Conservation (phyloP, 78 protist genomes). For the Anaeramoeba ignava region DNA sequence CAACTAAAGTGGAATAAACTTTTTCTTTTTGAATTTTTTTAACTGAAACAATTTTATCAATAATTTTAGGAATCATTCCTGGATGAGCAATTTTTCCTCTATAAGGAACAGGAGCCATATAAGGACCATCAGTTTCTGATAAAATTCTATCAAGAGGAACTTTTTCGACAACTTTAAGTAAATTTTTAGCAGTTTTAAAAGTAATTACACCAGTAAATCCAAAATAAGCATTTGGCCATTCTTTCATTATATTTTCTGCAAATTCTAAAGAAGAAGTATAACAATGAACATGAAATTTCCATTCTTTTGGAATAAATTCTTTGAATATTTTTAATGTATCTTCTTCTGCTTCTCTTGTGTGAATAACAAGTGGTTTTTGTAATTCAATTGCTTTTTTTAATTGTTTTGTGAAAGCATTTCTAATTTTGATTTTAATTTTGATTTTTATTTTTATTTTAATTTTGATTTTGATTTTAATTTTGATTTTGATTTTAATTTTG, state of each 20-base stretch:
- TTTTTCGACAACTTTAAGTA: background rate
- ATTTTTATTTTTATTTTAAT: no score
- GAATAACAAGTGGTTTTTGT: constrained; percentile 8
- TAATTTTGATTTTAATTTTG: no score
- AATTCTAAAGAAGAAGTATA: background rate
- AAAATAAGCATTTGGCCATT: background rate
- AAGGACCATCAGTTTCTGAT: constrained; percentile 25
- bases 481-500: no score
- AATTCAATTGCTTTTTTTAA: background rate
- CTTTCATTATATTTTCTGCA: background rate
- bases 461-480: no score
- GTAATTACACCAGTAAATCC: constrained; percentile 24
- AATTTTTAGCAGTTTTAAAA: background rate
- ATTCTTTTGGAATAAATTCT: constrained; percentile 8
- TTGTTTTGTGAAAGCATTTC: constrained; percentile 20
- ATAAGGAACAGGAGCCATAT: constrained; percentile 25
- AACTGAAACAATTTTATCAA: background rate
- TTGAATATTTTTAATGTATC: constrained; percentile 13
- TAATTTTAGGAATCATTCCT: constrained; percentile 14
- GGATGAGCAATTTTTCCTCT: constrained; percentile 15
- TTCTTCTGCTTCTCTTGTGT: constrained; percentile 21
- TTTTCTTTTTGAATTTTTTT: constrained; percentile 4
- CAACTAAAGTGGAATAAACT: background rate
- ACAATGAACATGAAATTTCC: constrained; percentile 14
- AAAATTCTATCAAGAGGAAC: constrained; percentile 16